These are phyloP conservation scores for Linaria vulgaris DNA, from an alignment of 257 asterid genomes.

Conservation along the genomic window DNA sequence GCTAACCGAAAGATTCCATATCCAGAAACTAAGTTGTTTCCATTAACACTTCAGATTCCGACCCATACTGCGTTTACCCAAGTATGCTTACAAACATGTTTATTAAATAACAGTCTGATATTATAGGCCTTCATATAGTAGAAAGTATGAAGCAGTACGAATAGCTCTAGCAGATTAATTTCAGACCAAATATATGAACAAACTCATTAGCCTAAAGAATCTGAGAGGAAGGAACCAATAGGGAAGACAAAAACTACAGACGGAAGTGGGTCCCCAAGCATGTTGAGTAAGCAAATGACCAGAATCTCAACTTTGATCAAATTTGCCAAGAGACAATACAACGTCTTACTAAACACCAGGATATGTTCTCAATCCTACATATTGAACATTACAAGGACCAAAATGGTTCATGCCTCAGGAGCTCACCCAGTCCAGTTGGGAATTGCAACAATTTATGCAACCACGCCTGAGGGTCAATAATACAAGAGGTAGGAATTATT, in stretches of 20 bases:
- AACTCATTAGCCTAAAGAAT: conserved; percentile 41
- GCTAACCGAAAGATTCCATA: too few relatives aligned
- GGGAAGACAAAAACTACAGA: conserved; percentile 39
- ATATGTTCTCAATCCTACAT: too few relatives aligned
- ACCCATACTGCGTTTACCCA: neutral
- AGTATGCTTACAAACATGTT: conserved; percentile 12
- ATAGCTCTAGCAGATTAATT: conserved; percentile 38
- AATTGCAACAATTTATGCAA: too few relatives aligned
- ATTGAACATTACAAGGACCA: too few relatives aligned
- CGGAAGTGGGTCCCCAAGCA: conserved; percentile 29
- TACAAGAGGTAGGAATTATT: too few relatives aligned
- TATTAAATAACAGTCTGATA: conserved; percentile 4
- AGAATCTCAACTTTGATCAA: conserved; percentile 40
- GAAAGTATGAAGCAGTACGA: too few relatives aligned
- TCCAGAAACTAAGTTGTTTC: neutral
- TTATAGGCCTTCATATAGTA: neutral
- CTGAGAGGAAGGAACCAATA: conserved; percentile 42
- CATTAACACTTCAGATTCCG: neutral
- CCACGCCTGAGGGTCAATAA: too few relatives aligned
- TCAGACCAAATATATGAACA: conserved; percentile 41
- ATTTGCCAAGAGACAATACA: too few relatives aligned
- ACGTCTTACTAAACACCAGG: too few relatives aligned
- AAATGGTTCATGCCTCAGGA: too few relatives aligned
- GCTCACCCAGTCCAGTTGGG: too few relatives aligned
- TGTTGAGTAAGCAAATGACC: conserved; percentile 30